Conservation (phyloP, 495 filamentous ascomycete genomes). For the Penicillium parvum region DNA sequence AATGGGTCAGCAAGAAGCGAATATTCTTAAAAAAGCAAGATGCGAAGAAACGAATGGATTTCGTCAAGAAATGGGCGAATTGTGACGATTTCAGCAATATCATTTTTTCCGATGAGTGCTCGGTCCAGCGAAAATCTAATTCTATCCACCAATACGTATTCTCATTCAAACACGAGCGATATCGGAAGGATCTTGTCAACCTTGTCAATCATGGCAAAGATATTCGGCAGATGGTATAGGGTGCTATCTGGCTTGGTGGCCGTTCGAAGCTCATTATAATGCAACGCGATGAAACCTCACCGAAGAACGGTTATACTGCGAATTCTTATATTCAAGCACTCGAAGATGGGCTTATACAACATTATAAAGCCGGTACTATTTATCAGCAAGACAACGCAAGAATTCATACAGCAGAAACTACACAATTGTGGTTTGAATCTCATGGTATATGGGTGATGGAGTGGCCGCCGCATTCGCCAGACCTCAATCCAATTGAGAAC, state of each 20-base stretch:
- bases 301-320: neutral
- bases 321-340: neutral
- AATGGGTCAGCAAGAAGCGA: neutral
- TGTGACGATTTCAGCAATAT: too few relatives aligned
- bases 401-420: too few relatives aligned
- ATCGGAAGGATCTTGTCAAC: neutral
- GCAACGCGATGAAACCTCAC: neutral
- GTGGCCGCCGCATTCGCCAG: conserved; percentile 23
- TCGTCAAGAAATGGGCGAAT: too few relatives aligned
- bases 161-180: neutral
- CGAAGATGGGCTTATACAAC: neutral
- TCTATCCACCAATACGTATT: too few relatives aligned
- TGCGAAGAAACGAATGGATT: too few relatives aligned
- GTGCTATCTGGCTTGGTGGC: neutral
- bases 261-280: neutral
- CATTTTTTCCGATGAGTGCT: too few relatives aligned
- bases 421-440: too few relatives aligned
- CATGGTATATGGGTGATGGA: too few relatives aligned
- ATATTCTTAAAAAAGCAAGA: neutral
- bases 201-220: neutral
- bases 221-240: neutral
- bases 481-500: conserved; percentile 30
- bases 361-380: neutral
- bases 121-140: too few relatives aligned
- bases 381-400: neutral